Evolutionary conservation across 2,329 filamentous ascomycete genomes (phyloP).

Genomic region (Xylaria arbuscula): DNA sequence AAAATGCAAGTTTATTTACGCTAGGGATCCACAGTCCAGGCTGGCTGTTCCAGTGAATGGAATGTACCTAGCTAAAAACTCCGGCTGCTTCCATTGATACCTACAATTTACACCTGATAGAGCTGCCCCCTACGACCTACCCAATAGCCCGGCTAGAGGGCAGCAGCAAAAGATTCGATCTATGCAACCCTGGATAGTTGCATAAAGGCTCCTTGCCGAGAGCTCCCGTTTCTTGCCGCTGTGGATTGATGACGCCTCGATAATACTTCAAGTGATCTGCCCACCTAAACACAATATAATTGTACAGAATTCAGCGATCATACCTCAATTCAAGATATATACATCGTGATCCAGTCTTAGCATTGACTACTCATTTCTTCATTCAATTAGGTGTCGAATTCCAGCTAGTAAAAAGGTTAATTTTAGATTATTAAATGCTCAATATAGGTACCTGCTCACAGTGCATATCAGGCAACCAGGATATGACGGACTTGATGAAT

Average conservation of each 20-base stretch:
- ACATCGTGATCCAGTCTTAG: background rate
- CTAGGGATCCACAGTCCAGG: constrained; percentile 25
- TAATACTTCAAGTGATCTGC: background rate
- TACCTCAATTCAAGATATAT: no score
- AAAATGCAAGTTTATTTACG: constrained; percentile 37
- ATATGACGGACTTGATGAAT: no score
- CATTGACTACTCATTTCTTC: background rate
- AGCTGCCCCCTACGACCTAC: no score
- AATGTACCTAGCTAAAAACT: background rate
- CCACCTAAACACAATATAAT: background rate
- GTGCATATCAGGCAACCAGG: no score
- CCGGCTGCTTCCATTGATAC: background rate
- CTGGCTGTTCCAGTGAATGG: background rate
- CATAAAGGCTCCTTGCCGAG: background rate
- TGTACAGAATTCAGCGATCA: background rate
- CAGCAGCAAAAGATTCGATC: background rate
- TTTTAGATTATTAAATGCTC: background rate
- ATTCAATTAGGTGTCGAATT: background rate
- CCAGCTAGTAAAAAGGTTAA: background rate
- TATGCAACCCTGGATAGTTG: background rate
- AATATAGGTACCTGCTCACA: background rate
- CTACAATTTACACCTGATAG: background rate
- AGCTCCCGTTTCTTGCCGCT: background rate
- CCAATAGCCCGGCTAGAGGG: background rate
- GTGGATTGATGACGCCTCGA: background rate